Evolutionary conservation across 2,329 filamentous ascomycete genomes (phyloP).

Genomic region (Talaromyces albobiverticillius): DNA sequence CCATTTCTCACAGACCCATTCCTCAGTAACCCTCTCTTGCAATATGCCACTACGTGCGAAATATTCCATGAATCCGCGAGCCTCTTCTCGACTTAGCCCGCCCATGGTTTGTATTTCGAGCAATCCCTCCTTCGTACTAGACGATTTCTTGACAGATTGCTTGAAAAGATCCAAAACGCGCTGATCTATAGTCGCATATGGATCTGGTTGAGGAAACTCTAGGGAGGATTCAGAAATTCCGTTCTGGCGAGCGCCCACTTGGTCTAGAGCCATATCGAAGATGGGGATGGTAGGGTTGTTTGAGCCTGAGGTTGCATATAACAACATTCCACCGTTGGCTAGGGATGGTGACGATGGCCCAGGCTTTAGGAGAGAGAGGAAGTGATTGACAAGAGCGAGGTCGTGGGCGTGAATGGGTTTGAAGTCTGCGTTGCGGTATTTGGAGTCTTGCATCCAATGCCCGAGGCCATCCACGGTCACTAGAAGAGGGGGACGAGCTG

Average conservation of each 20-base stretch:
- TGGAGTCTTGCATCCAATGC: conserved; percentile 75
- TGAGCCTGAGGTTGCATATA: conserved; percentile 71
- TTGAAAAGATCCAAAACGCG: conserved; percentile 48
- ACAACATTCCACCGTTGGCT: conserved; percentile 72
- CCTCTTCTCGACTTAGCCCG: conserved; percentile 71
- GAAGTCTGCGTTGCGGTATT: conserved; percentile 70
- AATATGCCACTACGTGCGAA: conserved; percentile 84
- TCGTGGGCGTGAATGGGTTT: conserved; percentile 83
- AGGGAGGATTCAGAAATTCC: conserved; percentile 35
- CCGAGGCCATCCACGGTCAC: conserved; percentile 75
- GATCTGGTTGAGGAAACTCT: conserved; percentile 47
- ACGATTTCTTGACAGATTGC: conserved; percentile 24
- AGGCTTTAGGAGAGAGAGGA: conserved; percentile 63
- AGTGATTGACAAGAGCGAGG: conserved; percentile 70
- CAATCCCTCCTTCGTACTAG: conserved; percentile 13
- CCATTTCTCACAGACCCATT: conserved; percentile 77
- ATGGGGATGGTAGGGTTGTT: conserved; percentile 65
- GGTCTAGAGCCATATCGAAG: conserved; percentile 64
- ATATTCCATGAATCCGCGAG: conserved; percentile 82
- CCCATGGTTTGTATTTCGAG: conserved; percentile 56
- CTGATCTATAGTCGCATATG: conserved; percentile 53
- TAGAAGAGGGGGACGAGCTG: conserved; percentile 61
- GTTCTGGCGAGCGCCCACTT: conserved; percentile 44
- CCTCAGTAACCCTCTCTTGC: conserved; percentile 66
- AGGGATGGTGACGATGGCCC: conserved; percentile 37